Conservation (phyloP, 2,329 filamentous ascomycete genomes). For the Xylaria sp. region DNA sequence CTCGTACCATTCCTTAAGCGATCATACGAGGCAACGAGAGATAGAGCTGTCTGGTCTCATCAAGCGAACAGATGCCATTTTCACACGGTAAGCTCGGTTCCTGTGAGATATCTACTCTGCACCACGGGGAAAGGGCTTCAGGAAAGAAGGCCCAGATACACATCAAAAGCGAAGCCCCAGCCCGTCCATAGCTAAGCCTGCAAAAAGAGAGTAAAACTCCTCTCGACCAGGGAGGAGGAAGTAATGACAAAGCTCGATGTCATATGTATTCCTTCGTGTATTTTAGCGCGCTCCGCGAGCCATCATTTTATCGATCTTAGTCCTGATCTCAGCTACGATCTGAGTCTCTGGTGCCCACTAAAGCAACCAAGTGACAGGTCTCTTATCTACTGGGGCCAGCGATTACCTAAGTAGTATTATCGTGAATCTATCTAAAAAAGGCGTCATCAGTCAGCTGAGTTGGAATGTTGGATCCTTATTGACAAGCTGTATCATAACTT, state of each 20-base stretch:
- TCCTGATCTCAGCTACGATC: conserved; percentile 25
- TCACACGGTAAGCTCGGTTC: conserved; percentile 5
- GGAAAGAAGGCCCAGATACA: neutral
- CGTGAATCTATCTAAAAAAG: conserved; percentile 41
- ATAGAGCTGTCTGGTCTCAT: conserved; percentile 27
- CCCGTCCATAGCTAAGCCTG: neutral
- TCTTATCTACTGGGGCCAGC: conserved; percentile 45
- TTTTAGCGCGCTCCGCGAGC: conserved; percentile 44
- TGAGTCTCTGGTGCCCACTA: conserved; percentile 6
- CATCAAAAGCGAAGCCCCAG: neutral
- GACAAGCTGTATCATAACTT: neutral
- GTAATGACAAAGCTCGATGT: conserved; percentile 26
- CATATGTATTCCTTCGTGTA: conserved; percentile 39
- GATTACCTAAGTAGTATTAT: conserved; percentile 36
- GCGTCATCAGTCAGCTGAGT: conserved; percentile 38
- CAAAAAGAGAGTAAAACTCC: neutral
- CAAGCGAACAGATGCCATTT: conserved; percentile 10
- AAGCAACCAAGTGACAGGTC: conserved; percentile 1
- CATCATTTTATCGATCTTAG: conserved; percentile 35
- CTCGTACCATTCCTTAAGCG: conserved; percentile 36
- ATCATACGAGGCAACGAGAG: conserved; percentile 33
- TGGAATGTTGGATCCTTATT: neutral
- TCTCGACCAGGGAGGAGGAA: conserved; percentile 21
- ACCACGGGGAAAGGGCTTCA: neutral
- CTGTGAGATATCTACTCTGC: conserved; percentile 4